These are phyloP conservation scores for Prunus fruticosa DNA, from an alignment of 306 rosid genomes.

Conservation along the genomic window DNA sequence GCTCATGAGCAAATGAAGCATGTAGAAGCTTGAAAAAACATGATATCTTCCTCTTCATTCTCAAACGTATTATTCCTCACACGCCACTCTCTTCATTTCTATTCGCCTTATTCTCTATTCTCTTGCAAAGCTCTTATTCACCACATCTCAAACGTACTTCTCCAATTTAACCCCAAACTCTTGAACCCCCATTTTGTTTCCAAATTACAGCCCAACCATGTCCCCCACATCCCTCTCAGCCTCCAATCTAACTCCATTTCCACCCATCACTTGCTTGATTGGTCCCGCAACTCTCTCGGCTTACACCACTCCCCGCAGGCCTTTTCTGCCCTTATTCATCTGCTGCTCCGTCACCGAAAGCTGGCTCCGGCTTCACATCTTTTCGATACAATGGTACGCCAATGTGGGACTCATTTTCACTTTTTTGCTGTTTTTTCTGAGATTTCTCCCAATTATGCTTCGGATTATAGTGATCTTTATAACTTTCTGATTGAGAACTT, in stretches of 20 bases:
- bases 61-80: no score
- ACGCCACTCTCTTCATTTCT: no score
- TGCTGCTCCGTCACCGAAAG: conserved; percentile 23
- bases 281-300: conserved; percentile 26
- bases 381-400: conserved; percentile 14
- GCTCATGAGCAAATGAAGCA: no score
- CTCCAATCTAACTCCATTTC: not conserved
- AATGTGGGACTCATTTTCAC: conserved; percentile 7
- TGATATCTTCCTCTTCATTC: no score
- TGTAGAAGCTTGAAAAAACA: no score
- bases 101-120: no score
- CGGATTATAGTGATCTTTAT: conserved; percentile 2
- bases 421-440: not conserved
- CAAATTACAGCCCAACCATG: conserved; percentile 9
- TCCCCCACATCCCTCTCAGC: conserved; percentile 10
- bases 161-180: conserved; percentile 8
- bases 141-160: conserved; percentile 1
- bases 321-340: conserved; percentile 10
- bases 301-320: conserved; percentile 12
- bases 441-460: not conserved
- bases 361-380: conserved; percentile 17
- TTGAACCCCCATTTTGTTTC: conserved; percentile 1
- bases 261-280: conserved; percentile 4
- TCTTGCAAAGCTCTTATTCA: no score
- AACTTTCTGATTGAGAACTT: conserved; percentile 23